Evolutionary conservation across 2,329 filamentous ascomycete species (phyloP).

Genomic region (Monosporascus sp.): DNA sequence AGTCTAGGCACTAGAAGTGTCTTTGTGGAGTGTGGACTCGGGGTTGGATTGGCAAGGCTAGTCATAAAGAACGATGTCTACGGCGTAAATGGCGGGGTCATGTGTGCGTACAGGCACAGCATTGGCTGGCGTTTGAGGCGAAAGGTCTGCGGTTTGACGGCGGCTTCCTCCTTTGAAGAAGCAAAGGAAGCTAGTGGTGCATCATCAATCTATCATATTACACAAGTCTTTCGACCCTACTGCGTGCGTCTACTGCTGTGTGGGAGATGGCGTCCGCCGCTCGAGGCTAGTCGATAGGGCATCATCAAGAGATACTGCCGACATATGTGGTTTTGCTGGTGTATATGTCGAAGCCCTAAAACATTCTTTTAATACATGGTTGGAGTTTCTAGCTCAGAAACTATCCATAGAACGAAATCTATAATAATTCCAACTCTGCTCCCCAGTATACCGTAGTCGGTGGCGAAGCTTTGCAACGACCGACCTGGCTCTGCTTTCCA

Average conservation of each 20-base stretch:
- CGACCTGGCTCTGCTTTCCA: too few relatives aligned
- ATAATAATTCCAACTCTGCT: too few relatives aligned
- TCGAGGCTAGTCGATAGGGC: too few relatives aligned
- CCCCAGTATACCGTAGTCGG: too few relatives aligned
- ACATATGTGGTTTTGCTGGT: too few relatives aligned
- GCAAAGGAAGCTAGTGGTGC: background rate
- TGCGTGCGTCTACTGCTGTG: background rate
- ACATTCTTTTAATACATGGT: too few relatives aligned
- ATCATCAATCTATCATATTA: background rate
- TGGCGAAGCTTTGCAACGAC: too few relatives aligned
- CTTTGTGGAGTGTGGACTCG: background rate
- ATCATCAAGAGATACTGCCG: too few relatives aligned
- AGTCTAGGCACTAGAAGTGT: background rate
- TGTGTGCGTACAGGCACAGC: conserved; percentile 16
- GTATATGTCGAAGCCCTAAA: too few relatives aligned
- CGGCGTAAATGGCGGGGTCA: conserved; percentile 21
- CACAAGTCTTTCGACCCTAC: background rate
- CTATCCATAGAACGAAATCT: too few relatives aligned
- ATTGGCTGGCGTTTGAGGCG: conserved; percentile 24
- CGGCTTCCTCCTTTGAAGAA: background rate
- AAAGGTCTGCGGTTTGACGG: conserved; percentile 2
- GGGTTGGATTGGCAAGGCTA: conserved; percentile 20
- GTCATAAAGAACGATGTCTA: conserved; percentile 15
- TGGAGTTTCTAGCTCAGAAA: too few relatives aligned
- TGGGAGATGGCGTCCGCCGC: too few relatives aligned